Base-by-base conservation (phyloP, 2,329 filamentous ascomycete genomes). In the Beauveria sp. region DNA sequence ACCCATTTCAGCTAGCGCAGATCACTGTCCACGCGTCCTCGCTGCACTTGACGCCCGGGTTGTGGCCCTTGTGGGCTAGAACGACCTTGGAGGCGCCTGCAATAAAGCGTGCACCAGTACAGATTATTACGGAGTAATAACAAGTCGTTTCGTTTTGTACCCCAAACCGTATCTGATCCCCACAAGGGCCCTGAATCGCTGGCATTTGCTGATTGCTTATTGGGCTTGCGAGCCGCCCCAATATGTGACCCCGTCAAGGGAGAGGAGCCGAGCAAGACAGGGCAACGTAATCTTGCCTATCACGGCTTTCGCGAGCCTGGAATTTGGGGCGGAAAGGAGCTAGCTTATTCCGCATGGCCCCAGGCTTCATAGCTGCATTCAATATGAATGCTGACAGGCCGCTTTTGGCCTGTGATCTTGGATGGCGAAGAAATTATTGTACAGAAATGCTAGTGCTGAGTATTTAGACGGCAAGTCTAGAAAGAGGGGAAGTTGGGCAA, bases 11-110 rank as follows among this genome's bases (percentile, higher is more conserved):
- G 58, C 58, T 60, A 60, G 58, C 28, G 58, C 50, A 60, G 50
- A 54, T 60, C 49, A 53, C 26, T 38, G 50, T 60, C 58, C 58
- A 54, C 58, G 58, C 58, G 58, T 60, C 58, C 49, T 38, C 48
- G 58, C 49, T 52, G 34, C 38, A 40, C 24, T 53, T 53, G 49
- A 45, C 57, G 57, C 57, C 46, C 26, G 22, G 57, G 12, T 9
- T 52, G 49, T 34, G 50, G 40, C 48, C 48, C 10, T 9, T 52
- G 49, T n/a, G 50, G 48, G 57, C 48, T 60, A 38, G 48, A 60
- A 60, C 57, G 49, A 49, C 24, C 31, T 52, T 38, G 38, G 42
- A 34, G 42, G 38, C 38, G 38, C 38, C 57, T 60, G 58, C 40
- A 53, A 46, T 34, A 51, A 51, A 50, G 38, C 31, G 38, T 24